Percentiles rank a stretch among this genome's conserved stretches.
phyloP scores from a whole-genome alignment of 345 rosid genomes.

The Eucalyptus lansdowneana region DNA sequence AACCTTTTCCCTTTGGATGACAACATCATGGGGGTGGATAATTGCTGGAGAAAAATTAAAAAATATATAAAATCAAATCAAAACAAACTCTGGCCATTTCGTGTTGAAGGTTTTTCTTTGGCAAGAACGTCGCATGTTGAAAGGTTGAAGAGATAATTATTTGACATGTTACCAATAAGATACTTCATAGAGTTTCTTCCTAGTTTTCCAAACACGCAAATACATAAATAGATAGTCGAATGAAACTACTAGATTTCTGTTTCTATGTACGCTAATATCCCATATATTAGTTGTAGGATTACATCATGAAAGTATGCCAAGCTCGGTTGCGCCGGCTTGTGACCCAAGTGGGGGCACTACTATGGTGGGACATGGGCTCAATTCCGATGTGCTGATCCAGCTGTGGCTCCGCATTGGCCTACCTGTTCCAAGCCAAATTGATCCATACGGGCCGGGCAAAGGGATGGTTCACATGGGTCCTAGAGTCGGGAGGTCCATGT shows the following conservation, averaged over 20 bases:
- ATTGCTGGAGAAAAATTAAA: not conserved
- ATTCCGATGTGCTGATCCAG: not conserved
- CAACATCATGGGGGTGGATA: not conserved
- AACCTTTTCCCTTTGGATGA: not conserved
- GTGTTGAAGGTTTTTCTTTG: not conserved
- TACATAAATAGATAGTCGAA: not conserved
- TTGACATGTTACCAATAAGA: not conserved
- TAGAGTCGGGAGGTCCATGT: conserved; percentile 17
- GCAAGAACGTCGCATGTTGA: not conserved
- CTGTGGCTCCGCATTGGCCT: not conserved
- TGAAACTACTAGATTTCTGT: not conserved
- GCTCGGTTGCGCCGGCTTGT: not conserved
- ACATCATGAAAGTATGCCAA: not conserved
- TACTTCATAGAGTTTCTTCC: not conserved
- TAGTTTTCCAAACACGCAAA: not conserved
- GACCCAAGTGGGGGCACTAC: conserved; percentile 1
- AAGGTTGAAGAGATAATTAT: not conserved
- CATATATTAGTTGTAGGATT: not conserved
- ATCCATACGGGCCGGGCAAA: not conserved
- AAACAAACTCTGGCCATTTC: not conserved
- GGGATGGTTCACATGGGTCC: not conserved
- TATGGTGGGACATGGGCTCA: not conserved
- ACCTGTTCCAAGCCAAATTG: conserved; percentile 17
- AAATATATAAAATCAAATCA: not conserved
- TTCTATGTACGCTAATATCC: not conserved